phyloP scores from a whole-genome alignment of 2,329 filamentous ascomycete genomes.

The Annulohypoxylon truncatum region DNA sequence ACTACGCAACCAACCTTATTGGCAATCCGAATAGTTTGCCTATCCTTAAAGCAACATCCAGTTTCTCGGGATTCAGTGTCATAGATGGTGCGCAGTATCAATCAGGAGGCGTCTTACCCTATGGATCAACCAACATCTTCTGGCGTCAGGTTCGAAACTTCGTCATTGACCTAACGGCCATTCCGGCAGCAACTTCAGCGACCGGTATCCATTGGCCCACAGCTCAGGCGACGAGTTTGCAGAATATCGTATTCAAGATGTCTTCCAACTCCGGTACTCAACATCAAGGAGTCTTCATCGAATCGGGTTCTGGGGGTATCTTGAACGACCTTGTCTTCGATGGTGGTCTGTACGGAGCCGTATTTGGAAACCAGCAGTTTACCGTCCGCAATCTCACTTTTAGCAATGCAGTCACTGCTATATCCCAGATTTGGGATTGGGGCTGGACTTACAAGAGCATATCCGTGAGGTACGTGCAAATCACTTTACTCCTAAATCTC shows the following conservation, averaged over 20 bases:
- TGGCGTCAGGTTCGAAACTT: slow-evolving; percentile 70
- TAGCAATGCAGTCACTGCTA: slow-evolving; percentile 71
- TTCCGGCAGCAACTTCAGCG: slow-evolving; percentile 58
- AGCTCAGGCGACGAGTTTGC: slow-evolving; percentile 70
- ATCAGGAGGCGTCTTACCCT: slow-evolving; percentile 55
- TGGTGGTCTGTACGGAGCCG: slow-evolving; percentile 74
- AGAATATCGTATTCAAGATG: slow-evolving; percentile 68
- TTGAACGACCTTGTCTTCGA: slow-evolving; percentile 77
- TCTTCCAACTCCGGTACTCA: slow-evolving; percentile 59
- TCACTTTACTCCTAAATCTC: not conserved
- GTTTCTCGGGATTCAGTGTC: slow-evolving; percentile 61
- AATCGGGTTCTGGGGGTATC: slow-evolving; percentile 73
- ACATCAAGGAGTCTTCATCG: slow-evolving; percentile 70
- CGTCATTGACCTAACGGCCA: slow-evolving; percentile 64
- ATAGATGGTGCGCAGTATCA: slow-evolving; percentile 62
- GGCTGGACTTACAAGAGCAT: slow-evolving; percentile 72
- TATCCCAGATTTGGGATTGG: slow-evolving; percentile 82
- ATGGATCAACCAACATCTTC: slow-evolving; percentile 68
- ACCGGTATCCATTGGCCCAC: slow-evolving; percentile 76
- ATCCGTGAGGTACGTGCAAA: slow-evolving; percentile 29
- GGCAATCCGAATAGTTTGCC: slow-evolving; percentile 59
- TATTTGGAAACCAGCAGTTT: slow-evolving; percentile 72
- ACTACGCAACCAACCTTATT: slow-evolving; percentile 81
- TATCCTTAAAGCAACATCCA: slow-evolving; percentile 63
- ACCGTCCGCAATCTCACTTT: slow-evolving; percentile 76